Conservation (phyloP, 176 grass and related monocot species). For the Miscanthus lutarioriparius region DNA sequence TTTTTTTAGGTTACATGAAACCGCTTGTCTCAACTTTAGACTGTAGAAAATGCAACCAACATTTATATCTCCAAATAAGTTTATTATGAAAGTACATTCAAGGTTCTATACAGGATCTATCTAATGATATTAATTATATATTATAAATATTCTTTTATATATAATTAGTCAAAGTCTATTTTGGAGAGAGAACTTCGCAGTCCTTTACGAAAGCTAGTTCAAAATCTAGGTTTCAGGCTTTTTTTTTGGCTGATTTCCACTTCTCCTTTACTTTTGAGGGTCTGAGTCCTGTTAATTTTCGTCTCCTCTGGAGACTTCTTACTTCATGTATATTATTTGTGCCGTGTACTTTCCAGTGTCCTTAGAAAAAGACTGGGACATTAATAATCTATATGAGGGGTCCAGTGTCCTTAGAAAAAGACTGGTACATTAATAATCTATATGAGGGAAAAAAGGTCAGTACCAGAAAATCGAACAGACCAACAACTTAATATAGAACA, state of each 20-base stretch:
- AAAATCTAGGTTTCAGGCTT: neutral
- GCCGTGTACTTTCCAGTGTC: neutral
- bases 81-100: too few species aligned
- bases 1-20: too few species aligned
- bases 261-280: neutral
- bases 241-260: too few species aligned
- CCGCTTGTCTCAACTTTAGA: too few species aligned
- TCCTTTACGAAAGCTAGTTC: neutral
- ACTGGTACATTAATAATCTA: neutral
- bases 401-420: neutral
- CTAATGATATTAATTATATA: too few species aligned
- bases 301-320: neutral
- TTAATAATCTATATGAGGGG: neutral
- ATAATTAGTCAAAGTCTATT: too few species aligned
- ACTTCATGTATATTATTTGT: neutral
- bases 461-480: neutral
- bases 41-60: too few species aligned
- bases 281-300: neutral
- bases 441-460: neutral
- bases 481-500: neutral
- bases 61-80: too few species aligned
- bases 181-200: too few species aligned
- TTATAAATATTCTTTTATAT: too few species aligned
- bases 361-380: neutral
- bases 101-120: too few species aligned